Evolutionary conservation across 495 filamentous ascomycete species (phyloP), one percentile per base, ranked within the genome.

Genomic region (Bryoglossum gracile): DNA sequence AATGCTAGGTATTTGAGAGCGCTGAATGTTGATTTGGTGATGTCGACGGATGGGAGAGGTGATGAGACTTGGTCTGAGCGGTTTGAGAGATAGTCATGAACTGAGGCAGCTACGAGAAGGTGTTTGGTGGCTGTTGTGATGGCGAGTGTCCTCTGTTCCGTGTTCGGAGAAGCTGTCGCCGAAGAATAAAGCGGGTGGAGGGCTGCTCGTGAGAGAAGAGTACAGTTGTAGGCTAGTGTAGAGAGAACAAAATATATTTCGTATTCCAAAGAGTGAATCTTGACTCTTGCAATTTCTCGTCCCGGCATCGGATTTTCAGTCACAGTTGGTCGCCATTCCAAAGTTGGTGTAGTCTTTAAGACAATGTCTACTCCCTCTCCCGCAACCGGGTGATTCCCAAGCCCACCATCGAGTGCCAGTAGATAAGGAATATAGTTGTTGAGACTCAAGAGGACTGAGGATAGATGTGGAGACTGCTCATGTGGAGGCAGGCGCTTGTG

Each of bases 291-390:
- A 8, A 68, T 69, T 48, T 82, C 77, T 33, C 75, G 75, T 8
- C 77, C 80, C 3, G 77, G 76, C 13, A 79, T 57, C 0, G 71
- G 41, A 50, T 53, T 65, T n/a, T 68, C 66, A 25, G 85, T 74
- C 21, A 98, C 65, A 0, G 84, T 87, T 3, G 85, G 72, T n/a
- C 87, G 82, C 92, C 92, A 97, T 77, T 86, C 76, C 17, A 87
- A 74, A 32, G 34, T 32, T 18, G 59, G 56, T 3, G 59, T 66
- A 26, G 66, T 80, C 43, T 67, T 67, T 43, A 68, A 66, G 14
- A 77, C 75, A 14, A 92, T 69, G 51, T 84, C 77, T 50, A 92
- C 68, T 33, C 78, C 71, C 50, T 86, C 79, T 4, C 71, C 70
- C 18, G 74, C 74, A 35, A 70, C 60, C 33, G 61, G 55, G 14